These are phyloP conservation scores for Oryza rufipogon DNA, from an alignment of 176 grass and related monocot species.

Conservation along the genomic window DNA sequence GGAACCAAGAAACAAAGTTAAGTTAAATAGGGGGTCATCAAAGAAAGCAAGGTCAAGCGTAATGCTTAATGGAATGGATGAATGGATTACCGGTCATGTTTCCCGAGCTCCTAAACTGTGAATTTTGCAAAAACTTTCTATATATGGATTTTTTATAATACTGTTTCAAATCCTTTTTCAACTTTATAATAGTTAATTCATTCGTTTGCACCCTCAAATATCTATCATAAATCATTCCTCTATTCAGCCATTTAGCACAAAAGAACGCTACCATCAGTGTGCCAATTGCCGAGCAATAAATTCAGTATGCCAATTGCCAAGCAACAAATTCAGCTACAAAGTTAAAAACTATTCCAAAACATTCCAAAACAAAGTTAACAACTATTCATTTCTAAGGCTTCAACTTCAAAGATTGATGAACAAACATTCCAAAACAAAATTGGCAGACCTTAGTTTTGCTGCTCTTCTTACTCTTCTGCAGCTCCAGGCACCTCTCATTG, in stretches of 20 bases:
- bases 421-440: conserved; percentile 1
- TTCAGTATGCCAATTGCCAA: background rate
- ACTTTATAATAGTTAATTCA: no score
- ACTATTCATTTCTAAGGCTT: background rate
- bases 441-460: conserved; percentile 68
- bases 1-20: background rate
- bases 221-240: no score
- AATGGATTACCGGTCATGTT: no score
- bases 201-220: no score
- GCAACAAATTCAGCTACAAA: background rate
- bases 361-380: background rate
- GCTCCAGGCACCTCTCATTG: conserved; percentile 83
- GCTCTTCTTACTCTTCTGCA: conserved; percentile 82
- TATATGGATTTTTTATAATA: no score
- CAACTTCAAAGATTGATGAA: background rate
- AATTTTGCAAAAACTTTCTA: no score
- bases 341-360: background rate
- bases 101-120: no score
- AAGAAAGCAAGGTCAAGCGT: background rate
- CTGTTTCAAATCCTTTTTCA: no score
- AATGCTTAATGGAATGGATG: background rate
- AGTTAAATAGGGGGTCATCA: background rate
- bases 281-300: no score
- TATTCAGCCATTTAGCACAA: no score
- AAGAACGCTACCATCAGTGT: no score